phyloP scores from a whole-genome alignment of 169 alveolate genomes.

The Neospora caninum region DNA sequence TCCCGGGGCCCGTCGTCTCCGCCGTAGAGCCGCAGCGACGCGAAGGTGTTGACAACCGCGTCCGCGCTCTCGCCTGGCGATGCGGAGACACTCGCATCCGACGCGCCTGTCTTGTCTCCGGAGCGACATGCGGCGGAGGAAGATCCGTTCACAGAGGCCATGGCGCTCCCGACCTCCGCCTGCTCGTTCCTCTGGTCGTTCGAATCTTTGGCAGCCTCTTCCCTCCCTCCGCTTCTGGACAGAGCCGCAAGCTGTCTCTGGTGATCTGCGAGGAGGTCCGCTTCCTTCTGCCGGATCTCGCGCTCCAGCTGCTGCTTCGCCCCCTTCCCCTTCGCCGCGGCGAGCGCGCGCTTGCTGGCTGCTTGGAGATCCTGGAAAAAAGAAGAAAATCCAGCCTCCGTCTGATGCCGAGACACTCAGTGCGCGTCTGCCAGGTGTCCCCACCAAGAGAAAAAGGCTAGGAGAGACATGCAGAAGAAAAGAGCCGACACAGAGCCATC shows the following conservation, averaged over 20 bases:
- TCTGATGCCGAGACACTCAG: too few species aligned
- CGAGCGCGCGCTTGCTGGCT: not conserved
- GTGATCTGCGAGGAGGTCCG: not conserved
- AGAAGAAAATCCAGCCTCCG: not conserved
- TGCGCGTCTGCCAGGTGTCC: too few species aligned
- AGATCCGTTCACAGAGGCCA: too few species aligned
- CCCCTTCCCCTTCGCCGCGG: not conserved
- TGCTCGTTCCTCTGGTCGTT: not conserved
- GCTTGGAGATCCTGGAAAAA: not conserved
- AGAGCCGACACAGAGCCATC: too few species aligned
- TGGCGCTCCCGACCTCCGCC: too few species aligned
- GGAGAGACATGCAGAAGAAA: too few species aligned
- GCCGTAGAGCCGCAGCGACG: not conserved
- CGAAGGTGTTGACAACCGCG: slow-evolving; percentile 1
- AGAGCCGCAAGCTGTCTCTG: not conserved
- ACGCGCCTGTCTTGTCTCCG: not conserved
- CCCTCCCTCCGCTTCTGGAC: not conserved
- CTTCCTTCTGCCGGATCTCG: not conserved
- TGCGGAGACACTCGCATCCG: not conserved
- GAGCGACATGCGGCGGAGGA: too few species aligned
- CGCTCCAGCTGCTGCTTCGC: not conserved
- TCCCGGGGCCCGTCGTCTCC: not conserved
- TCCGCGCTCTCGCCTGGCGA: not conserved
- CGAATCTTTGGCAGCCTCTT: not conserved
- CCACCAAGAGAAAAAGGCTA: too few species aligned